Evolutionary conservation across 2,329 filamentous ascomycete species (phyloP).

Genomic region (Blastomyces percursus): DNA sequence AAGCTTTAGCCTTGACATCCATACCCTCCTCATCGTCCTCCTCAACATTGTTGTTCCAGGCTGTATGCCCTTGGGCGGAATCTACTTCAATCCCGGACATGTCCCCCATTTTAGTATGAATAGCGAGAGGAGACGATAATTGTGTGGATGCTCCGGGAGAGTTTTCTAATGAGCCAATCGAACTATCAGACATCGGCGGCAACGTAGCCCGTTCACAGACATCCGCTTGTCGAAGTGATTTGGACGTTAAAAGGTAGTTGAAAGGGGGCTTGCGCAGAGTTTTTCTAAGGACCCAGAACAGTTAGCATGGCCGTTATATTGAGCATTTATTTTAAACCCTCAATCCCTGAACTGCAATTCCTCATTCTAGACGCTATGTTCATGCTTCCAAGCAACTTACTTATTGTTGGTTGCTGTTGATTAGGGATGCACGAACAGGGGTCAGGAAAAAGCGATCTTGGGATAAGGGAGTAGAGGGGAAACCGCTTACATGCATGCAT

Average conservation of each 20-base stretch:
- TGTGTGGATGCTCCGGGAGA: conserved; percentile 22
- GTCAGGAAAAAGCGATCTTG: neutral
- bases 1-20: conserved; percentile 34
- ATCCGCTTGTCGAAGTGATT: neutral
- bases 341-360: neutral
- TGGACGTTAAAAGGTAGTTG: neutral
- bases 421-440: neutral
- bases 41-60: conserved; percentile 14
- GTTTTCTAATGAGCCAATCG: conserved; percentile 19
- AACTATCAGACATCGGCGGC: conserved; percentile 20
- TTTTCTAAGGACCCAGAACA: neutral
- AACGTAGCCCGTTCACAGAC: neutral
- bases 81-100: conserved; percentile 10
- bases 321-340: neutral
- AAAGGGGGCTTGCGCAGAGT: neutral
- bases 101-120: conserved; percentile 13
- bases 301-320: neutral
- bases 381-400: neutral
- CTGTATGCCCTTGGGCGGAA: conserved; percentile 7
- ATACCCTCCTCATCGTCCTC: conserved; percentile 30
- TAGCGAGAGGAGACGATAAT: conserved; percentile 21
- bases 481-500: neutral
- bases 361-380: neutral
- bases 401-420: neutral
- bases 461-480: neutral